A percentile compares a stretch with the other conserved stretches of the same genome.
Evolutionary conservation across 768 basidiomycete species (phyloP).

Genomic region (Rhizopogon rudus): DNA sequence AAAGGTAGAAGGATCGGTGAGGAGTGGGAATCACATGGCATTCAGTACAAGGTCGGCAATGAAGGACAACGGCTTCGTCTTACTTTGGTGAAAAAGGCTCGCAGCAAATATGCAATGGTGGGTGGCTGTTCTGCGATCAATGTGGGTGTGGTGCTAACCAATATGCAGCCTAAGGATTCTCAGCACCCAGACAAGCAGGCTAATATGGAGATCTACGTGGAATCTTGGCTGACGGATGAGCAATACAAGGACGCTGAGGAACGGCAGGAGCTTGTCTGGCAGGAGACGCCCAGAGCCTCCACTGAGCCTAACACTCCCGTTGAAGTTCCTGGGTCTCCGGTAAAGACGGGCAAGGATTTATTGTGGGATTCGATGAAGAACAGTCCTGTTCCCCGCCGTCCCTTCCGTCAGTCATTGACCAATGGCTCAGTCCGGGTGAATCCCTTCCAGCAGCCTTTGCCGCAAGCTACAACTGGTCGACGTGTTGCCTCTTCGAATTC

Average conservation of each 20-base stretch:
- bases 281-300: conserved; percentile 45
- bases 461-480: conserved; percentile 33
- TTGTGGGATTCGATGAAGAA: conserved; percentile 59
- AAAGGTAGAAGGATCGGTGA: conserved; percentile 63
- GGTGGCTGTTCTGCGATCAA: conserved; percentile 12
- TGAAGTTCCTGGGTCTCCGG: conserved; percentile 33
- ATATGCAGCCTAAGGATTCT: conserved; percentile 64
- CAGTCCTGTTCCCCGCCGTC: conserved; percentile 34
- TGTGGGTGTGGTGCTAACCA: conserved; percentile 4
- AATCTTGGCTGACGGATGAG: conserved; percentile 74
- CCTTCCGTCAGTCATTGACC: conserved; percentile 45
- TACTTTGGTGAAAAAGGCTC: conserved; percentile 65
- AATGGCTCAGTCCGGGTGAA: conserved; percentile 42
- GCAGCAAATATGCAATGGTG: conserved; percentile 72
- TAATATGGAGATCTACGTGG: conserved; percentile 69
- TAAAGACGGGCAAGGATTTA: conserved; percentile 56
- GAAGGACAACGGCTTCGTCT: conserved; percentile 68
- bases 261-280: conserved; percentile 61
- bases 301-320: conserved; percentile 38
- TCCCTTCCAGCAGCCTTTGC: conserved; percentile 37
- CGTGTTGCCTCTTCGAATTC: conserved; percentile 37
- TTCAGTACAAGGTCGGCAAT: conserved; percentile 64
- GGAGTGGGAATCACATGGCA: conserved; percentile 69
- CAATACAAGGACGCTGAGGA: conserved; percentile 64
- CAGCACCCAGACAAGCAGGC: conserved; percentile 69